Conservation (phyloP, 352 stramenopile species). For the Pythium brachiatum region DNA sequence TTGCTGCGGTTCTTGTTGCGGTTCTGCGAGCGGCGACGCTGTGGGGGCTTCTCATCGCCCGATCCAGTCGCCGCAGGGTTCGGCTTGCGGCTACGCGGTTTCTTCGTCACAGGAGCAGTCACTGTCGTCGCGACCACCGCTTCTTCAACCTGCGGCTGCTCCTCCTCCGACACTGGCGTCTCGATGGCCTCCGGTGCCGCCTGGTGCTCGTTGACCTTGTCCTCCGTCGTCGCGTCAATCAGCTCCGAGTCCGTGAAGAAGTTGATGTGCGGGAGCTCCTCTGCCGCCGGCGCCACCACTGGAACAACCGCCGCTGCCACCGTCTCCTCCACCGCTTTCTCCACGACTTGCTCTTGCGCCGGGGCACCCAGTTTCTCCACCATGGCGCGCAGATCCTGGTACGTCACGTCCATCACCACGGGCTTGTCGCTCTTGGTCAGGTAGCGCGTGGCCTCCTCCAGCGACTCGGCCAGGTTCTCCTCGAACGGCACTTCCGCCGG, state of each 20-base stretch:
- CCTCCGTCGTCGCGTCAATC: conserved; percentile 24
- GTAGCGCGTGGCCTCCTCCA: conserved; percentile 78
- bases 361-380: conserved; percentile 41
- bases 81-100: conserved; percentile 15
- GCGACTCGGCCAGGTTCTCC: conserved; percentile 75
- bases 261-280: conserved; percentile 71
- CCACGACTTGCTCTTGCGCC: not conserved
- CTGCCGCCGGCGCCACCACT: conserved; percentile 28
- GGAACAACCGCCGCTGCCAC: conserved; percentile 16
- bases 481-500: conserved; percentile 73
- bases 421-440: conserved; percentile 61
- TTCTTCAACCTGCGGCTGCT: conserved; percentile 16
- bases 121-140: conserved; percentile 15
- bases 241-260: conserved; percentile 84
- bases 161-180: conserved; percentile 8
- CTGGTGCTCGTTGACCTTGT: conserved; percentile 16
- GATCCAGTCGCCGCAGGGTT: not conserved
- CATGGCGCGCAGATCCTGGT: conserved; percentile 51
- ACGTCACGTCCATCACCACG: conserved; percentile 74
- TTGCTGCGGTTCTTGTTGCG: conserved; percentile 20
- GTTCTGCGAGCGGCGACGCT: conserved; percentile 20
- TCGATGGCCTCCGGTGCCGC: conserved; percentile 14
- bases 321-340: conserved; percentile 8
- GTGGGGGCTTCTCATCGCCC: conserved; percentile 14
- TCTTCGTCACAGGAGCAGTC: conserved; percentile 23